Percentiles rank a stretch among this genome's conserved stretches.
phyloP scores from a whole-genome alignment of 352 stramenopile species.

The Albugo laibachii region DNA sequence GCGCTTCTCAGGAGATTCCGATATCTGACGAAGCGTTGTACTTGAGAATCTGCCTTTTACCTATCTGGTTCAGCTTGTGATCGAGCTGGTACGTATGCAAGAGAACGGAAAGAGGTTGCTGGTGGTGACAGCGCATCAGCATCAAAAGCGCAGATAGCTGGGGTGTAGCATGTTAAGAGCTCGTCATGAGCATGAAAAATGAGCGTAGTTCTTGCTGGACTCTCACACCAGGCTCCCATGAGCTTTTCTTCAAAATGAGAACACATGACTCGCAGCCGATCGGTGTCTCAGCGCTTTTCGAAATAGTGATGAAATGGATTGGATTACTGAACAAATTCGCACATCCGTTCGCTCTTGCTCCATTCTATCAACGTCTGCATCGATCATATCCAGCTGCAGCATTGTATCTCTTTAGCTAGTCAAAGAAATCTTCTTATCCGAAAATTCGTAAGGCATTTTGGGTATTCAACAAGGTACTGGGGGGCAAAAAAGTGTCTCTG shows the following conservation, averaged over 20 bases:
- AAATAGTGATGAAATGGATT: too few species aligned
- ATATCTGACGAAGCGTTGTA: constrained; percentile 69
- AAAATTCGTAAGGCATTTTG: constrained; percentile 53
- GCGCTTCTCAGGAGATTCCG: constrained; percentile 50
- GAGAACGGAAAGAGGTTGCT: constrained; percentile 13
- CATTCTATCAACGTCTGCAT: constrained; percentile 71
- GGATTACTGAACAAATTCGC: too few species aligned
- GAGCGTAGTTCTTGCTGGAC: constrained; percentile 15
- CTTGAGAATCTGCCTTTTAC: constrained; percentile 64
- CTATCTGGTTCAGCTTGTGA: constrained; percentile 63
- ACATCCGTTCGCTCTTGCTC: constrained; percentile 46
- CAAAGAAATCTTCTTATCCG: constrained; percentile 61
- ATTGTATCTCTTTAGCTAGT: constrained; percentile 75
- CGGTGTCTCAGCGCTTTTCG: too few species aligned
- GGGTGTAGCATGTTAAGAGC: constrained; percentile 70
- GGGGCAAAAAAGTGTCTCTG: constrained; percentile 65
- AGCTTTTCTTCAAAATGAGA: too few species aligned
- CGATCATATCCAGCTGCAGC: constrained; percentile 68
- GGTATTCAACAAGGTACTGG: constrained; percentile 25
- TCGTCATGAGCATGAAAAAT: constrained; percentile 62
- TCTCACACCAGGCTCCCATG: too few species aligned
- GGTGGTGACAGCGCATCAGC: background rate
- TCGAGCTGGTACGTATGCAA: constrained; percentile 67
- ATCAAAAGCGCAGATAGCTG: constrained; percentile 14
- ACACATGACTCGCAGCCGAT: too few species aligned